Evolutionary conservation across 257 asterid species (phyloP), one percentile per base, ranked within the genome.

Genomic region (Solanum peruvianum): DNA sequence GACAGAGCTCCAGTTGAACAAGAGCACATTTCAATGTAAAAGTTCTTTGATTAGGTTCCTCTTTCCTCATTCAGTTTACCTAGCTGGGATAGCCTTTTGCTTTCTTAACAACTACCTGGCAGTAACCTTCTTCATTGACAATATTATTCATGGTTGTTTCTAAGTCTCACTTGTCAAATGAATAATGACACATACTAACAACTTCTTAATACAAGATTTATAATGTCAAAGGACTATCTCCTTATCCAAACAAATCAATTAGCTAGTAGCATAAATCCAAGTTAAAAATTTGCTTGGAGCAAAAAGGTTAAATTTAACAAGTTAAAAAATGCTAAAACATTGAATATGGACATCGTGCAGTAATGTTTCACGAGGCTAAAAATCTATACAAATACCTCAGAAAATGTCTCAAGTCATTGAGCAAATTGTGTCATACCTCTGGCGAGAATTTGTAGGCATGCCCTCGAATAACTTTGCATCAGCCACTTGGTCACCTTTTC

Each of bases 391-490:
- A 45, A 29, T 44, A 52, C n/a, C 64, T 21, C 45, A 52, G 20
- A 35, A 29, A 44, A 80, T 71, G 87, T 75, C 66, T 81, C 5
- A 83, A 83, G 85, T 70, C 60, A 75, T 67, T 82, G 52, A 66
- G 70, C 73, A 86, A 45, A 49, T 67, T 77, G 60, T 25, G 69
- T 82, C 86, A 67, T 90, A 94, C 98, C 94, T 91, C 75, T 88
- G 93, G 87, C 86, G 88, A 87, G 90, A 88, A 88, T 83, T 35
- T 73, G 92, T 29, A 14, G 87, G 86, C 66, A 85, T 83, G 73
- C 91, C 94, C 45, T 93, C 97, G 31, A 88, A 83, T 25, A 88
- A 86, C 92, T 91, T 96, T 88, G 92, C 92, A 87, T 87, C 90
- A 88, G 82, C 90, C 87, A 90, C 96, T 42, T 88, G 77, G 39